Evolutionary conservation across 352 stramenopile species (phyloP).

Genomic region (Phytophthora brassicae): DNA sequence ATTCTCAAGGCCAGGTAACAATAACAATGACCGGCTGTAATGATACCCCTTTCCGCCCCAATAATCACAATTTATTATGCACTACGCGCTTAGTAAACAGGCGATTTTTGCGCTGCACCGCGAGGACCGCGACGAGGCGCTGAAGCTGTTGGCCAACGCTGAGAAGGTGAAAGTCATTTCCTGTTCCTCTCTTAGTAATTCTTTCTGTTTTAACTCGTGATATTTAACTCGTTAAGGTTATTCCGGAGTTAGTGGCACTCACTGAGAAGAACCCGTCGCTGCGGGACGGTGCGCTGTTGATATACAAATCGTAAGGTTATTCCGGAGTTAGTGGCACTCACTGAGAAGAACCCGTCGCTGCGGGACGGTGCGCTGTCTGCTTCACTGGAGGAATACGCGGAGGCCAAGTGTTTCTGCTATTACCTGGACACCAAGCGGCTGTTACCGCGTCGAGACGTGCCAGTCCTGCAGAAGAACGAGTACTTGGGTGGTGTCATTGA

Average conservation of each 20-base stretch:
- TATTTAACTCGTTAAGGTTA: conserved; percentile 57
- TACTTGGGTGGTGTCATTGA: conserved; percentile 96
- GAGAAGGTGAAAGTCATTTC: conserved; percentile 37
- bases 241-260: conserved; percentile 77
- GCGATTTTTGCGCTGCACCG: conserved; percentile 95
- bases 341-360: conserved; percentile 81
- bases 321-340: conserved; percentile 78
- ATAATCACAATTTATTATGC: too few species aligned
- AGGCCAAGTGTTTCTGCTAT: conserved; percentile 91
- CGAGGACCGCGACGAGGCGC: conserved; percentile 63
- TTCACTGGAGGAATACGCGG: conserved; percentile 93
- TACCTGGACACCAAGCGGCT: conserved; percentile 76
- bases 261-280: conserved; percentile 84
- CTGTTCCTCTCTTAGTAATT: too few species aligned
- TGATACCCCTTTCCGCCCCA: too few species aligned
- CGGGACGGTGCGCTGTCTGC: conserved; percentile 77
- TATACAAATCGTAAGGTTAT: conserved; percentile 65
- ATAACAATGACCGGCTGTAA: too few species aligned
- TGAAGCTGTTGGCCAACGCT: conserved; percentile 46
- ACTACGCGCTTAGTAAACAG: too few species aligned
- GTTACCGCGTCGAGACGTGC: conserved; percentile 54
- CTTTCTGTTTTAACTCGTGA: too few species aligned
- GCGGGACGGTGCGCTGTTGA: conserved; percentile 52
- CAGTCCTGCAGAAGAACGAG: conserved; percentile 77
- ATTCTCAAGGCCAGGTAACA: conserved; percentile 90